Evolutionary conservation across 192 early-diverging fungal species (phyloP).

Genomic region (Coemansia sp.): DNA sequence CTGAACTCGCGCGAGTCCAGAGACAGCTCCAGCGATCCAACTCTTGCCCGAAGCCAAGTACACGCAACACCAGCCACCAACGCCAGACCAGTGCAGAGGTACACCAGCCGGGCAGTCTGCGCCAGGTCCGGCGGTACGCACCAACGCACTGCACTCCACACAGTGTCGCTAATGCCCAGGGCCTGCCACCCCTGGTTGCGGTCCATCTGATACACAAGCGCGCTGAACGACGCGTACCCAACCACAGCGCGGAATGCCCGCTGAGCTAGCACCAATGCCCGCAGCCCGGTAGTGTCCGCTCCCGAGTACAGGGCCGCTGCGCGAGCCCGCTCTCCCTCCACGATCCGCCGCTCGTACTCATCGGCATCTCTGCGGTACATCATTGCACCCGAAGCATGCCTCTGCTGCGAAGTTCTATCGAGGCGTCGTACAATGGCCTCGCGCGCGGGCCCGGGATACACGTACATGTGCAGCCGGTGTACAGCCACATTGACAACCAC

Average conservation of each 20-base stretch:
- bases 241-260: constrained; percentile 22
- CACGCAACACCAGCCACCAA: neutral
- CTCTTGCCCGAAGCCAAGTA: constrained; percentile 6
- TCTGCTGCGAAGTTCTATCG: neutral
- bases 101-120: constrained; percentile 26
- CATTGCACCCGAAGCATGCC: neutral
- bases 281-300: neutral
- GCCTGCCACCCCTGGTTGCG: constrained; percentile 33
- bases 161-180: constrained; percentile 11
- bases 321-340: neutral
- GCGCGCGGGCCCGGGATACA: constrained; percentile 5
- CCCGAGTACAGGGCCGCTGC: constrained; percentile 1
- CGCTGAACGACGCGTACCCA: constrained; percentile 15
- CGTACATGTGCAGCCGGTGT: constrained; percentile 17
- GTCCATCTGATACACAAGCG: constrained; percentile 45
- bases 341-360: neutral
- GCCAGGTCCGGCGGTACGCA: constrained; percentile 23
- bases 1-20: neutral
- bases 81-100: constrained; percentile 6
- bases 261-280: constrained; percentile 1
- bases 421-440: neutral
- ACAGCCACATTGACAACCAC: constrained; percentile 11
- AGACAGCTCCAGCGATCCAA: neutral
- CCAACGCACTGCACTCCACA: constrained; percentile 12
- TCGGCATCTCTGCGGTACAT: constrained; percentile 4